Evolutionary conservation across 768 basidiomycete genomes (phyloP).

Genomic region (Rhodosporidiobolus odoratus): DNA sequence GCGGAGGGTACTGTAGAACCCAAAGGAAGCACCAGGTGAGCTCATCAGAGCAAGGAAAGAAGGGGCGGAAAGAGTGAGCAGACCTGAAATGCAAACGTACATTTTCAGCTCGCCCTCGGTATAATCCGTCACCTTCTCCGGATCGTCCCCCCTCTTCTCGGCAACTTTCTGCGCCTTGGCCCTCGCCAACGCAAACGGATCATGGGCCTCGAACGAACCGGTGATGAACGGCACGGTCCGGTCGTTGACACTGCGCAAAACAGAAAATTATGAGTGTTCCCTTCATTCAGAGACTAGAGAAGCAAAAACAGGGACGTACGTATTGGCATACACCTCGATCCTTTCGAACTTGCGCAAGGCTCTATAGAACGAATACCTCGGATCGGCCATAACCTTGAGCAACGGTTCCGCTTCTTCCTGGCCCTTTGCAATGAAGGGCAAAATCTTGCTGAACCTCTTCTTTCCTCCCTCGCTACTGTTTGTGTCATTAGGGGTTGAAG

Average conservation of each 20-base stretch:
- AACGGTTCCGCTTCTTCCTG: conserved; percentile 59
- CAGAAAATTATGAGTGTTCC: too few species aligned
- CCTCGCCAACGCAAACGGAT: conserved; percentile 49
- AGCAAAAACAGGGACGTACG: conserved; percentile 51
- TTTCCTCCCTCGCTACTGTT: neutral
- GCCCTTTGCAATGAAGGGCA: conserved; percentile 48
- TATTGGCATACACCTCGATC: conserved; percentile 74
- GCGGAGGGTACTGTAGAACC: conserved; percentile 48
- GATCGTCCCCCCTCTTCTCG: conserved; percentile 56
- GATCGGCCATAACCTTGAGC: conserved; percentile 73
- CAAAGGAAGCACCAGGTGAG: too few species aligned
- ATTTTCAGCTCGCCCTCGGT: conserved; percentile 22
- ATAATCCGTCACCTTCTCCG: conserved; percentile 51
- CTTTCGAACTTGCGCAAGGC: conserved; percentile 63
- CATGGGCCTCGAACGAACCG: conserved; percentile 62
- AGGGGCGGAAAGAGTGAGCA: too few species aligned
- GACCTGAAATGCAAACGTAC: conserved; percentile 36
- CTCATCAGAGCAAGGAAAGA: too few species aligned
- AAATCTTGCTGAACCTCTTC: neutral
- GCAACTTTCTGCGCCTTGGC: conserved; percentile 31
- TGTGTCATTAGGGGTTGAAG: neutral
- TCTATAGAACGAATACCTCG: conserved; percentile 67
- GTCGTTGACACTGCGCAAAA: conserved; percentile 52
- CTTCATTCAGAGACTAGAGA: neutral
- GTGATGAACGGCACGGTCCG: conserved; percentile 76